Evolutionary conservation across 2,329 filamentous ascomycete genomes (phyloP).

Genomic region (Parafenestella ontariensis): DNA sequence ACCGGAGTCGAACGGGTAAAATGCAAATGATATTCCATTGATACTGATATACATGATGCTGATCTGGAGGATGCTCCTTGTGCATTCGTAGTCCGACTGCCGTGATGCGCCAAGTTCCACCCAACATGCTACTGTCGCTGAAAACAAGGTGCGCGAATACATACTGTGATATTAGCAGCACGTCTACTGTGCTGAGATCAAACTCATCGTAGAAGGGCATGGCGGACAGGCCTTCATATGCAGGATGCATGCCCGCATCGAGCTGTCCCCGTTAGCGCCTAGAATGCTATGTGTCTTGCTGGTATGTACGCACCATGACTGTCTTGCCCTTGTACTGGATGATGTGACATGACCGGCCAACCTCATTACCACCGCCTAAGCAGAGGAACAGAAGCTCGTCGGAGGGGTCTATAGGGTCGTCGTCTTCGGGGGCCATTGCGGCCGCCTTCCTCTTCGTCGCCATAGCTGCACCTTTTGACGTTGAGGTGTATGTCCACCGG

Average conservation of each 20-base stretch:
- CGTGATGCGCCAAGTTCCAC: slow-evolving; percentile 40
- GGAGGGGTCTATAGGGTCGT: slow-evolving; percentile 89
- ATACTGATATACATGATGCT: slow-evolving; percentile 48
- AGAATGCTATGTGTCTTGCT: background rate
- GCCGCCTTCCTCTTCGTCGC: slow-evolving; percentile 90
- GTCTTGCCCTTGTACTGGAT: slow-evolving; percentile 99
- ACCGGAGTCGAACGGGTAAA: slow-evolving; percentile 43
- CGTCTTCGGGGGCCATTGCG: slow-evolving; percentile 75
- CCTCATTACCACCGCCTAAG: slow-evolving; percentile 94
- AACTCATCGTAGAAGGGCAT: slow-evolving; percentile 99
- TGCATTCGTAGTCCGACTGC: slow-evolving; percentile 34
- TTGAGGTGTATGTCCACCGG: no score
- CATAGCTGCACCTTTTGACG: slow-evolving; percentile 60
- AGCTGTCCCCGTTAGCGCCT: slow-evolving; percentile 65
- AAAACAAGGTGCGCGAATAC: slow-evolving; percentile 52
- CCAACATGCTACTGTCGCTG: slow-evolving; percentile 7
- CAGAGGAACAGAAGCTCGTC: slow-evolving; percentile 96
- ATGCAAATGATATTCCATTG: slow-evolving; percentile 51
- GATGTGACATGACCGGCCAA: slow-evolving; percentile 95
- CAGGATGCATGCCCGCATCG: slow-evolving; percentile 95
- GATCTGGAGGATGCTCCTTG: slow-evolving; percentile 22
- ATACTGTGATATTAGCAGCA: slow-evolving; percentile 99
- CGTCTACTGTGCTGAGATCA: slow-evolving; percentile 94
- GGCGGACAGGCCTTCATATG: slow-evolving; percentile 90
- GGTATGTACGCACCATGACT: slow-evolving; percentile 76